Evolutionary conservation across 2,329 filamentous ascomycete genomes (phyloP), one percentile per base, ranked within the genome.

Genomic region (Xylaria sp.): DNA sequence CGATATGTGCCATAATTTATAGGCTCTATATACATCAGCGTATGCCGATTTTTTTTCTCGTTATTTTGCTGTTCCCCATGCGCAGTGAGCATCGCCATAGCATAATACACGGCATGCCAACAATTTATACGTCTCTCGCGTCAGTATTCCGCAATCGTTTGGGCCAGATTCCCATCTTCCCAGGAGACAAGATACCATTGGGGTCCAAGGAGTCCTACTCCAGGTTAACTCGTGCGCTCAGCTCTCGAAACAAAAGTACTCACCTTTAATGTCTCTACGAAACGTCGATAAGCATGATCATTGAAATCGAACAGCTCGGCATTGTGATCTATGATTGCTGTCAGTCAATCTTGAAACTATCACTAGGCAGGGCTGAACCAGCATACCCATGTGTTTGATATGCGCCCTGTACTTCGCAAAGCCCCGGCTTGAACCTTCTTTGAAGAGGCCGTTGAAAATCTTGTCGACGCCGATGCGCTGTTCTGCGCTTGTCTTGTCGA

Each of bases 401-500:
- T 81, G 80, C 9, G 78, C 76, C 9, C 79, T 73, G 60, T 81
- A 81, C 72, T 79, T 80, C 15, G 79, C 79, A 62, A 79, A 81
- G 0, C 80, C 80, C 32, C 77, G 70, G 68, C 75, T 72, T 65
- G 76, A 78, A 1, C 77, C 80, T 65, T 78, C 77, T 43, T 74
- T 68, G 41, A 80, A 78, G 3, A 81, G 72, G 20, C 71, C 75
- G 13, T 78, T 71, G 65, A 80, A 81, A 43, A 81, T 68, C 41
- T 66, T 74, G 48, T 80, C 72, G 39, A 83, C 78, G 15, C 78
- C 76, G 41, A 73, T 67, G 12, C 80, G 77, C 66, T 83, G 80
- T 63, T 74, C 74, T 4, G 74, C 67, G 57, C 81, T 80, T 3
- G 78, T 81, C 73, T 84, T 83, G 70, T 84, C 82, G 65, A 82